Base-by-base conservation (phyloP, 108 stramenopile species). In the Mayamaea pseudoterrestris region DNA sequence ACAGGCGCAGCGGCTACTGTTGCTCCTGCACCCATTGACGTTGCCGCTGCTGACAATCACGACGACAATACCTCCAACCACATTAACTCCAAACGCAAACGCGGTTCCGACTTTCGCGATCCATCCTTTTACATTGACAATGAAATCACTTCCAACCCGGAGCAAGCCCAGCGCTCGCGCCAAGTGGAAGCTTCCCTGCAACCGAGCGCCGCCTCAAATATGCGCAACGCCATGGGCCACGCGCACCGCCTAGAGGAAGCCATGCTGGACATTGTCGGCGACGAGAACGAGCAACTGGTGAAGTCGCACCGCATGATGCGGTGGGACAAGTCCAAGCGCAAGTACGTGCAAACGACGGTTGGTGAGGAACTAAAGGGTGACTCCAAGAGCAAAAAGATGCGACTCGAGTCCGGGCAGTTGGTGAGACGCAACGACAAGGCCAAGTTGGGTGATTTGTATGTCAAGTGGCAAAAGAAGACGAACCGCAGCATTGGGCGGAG, bases 401-500 rank as follows among this genome's bases (percentile, higher is more conserved):
- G 74, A 43, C 62, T 87, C 5, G 90, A 93, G 58, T 83, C 80
- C 55, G 90, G 90, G 13, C 71, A 77, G 45, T 39, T 83, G 21
- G 79, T 84, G 16, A 39, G 37, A 8, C 89, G 93, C 58, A 83
- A 65, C 20, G 89, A 94, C 54, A 93, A 86, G 53, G 47, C 88
- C 42, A 94, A 94, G 60, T 71, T 93, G 17, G 97, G 97, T 0
- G 94, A 95, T 50, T 60, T 96, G 6, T 96, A 95, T 65, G 79
- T 83, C 26, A 94, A 93, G 55, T 96, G 97, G 97, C 87, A 93
- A 44, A 91, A 93, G 78, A 90, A 87, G 61, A 91, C 93, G 21
- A 90, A 89, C 48, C 76, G 78, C 9, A 84, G 84, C 34, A 68
- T 95, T 53, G 88, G 90, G 8, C 58, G 90, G 24, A 73, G 55